Evolutionary conservation across 1,139 yeast genomes (phyloP), one percentile per base, ranked within the genome.

Genomic region (Hansenula lynferdii): DNA sequence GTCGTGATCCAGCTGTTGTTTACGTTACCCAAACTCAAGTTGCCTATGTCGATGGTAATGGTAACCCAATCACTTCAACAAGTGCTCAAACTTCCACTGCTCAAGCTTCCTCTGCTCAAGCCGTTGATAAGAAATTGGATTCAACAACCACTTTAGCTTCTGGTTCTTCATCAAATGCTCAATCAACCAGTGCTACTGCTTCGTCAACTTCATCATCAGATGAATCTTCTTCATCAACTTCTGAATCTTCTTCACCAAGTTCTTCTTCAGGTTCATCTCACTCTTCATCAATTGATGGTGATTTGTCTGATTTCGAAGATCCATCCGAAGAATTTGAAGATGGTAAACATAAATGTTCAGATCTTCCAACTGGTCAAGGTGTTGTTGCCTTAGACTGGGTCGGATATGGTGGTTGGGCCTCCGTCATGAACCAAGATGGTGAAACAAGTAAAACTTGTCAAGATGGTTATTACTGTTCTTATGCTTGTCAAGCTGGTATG

Each of bases 401-500:
- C 45, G 82, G 80, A 40, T 72, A 79, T 45, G 95, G 92, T 51
- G 98, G 98, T 53, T 92, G 95, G 95, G 77, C 97, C 39, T 87
- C 96, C 42, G 75, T 92, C 50, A 73, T 72, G 72, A 56, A 61
- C 55, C 60, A 63, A 57, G 67, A 77, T 59, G 61, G 71, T 47
- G 72, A 89, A 52, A 79, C 89, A 44, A 70, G 77, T 36, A 57
- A 67, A 58, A 68, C 68, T 40, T 92, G 98, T 73, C 58, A 70
- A 53, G 96, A 87, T 51, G 97, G 97, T 47, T 77, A 77, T 60
- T 87, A 85, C 79, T 92, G 97, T 70, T 90, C 97, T 47, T 90
- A 89, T 65, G 95, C 96, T 41, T 89, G 97, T 72, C 87, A 85
- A 68, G 76, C 95, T 32, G 97, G 97, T 71, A 84, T 84, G 94